phyloP scores from a whole-genome alignment of 2,329 filamentous ascomycete species.

The Dothiorella sarmentorum region DNA sequence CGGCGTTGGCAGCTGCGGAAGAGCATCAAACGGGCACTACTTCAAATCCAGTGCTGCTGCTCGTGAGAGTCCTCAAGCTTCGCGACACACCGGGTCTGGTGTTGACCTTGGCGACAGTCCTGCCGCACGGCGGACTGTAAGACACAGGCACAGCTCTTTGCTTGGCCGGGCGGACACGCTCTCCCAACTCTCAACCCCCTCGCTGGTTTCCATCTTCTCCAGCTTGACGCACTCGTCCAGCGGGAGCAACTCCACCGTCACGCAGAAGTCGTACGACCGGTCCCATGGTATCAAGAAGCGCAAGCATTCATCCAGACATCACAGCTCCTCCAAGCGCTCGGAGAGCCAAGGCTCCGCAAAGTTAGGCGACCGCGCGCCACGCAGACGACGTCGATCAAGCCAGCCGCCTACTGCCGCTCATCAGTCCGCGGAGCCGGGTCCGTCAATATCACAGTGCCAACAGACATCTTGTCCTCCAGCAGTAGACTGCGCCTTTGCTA shows the following conservation, averaged over 20 bases:
- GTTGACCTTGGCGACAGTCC: not conserved
- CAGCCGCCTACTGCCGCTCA: slow-evolving; percentile 2
- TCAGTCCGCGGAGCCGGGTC: slow-evolving; percentile 23
- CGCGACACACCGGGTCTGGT: slow-evolving; percentile 4
- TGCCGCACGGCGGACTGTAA: not conserved
- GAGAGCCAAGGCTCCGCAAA: slow-evolving; percentile 15
- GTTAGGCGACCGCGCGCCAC: slow-evolving; percentile 8
- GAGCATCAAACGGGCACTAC: not conserved
- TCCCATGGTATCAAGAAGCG: slow-evolving; percentile 24
- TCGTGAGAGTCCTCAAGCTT: not conserved
- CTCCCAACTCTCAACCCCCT: slow-evolving; percentile 37
- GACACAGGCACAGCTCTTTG: slow-evolving; percentile 32
- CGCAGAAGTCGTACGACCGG: slow-evolving; percentile 39
- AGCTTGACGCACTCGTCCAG: slow-evolving; percentile 41
- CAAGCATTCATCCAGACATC: slow-evolving; percentile 20
- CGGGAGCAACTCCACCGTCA: slow-evolving; percentile 47
- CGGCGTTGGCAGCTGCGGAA: not conserved
- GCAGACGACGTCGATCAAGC: slow-evolving; percentile 4
- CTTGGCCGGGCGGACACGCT: slow-evolving; percentile 32
- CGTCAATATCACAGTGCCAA: not conserved
- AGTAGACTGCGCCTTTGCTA: slow-evolving; percentile 4
- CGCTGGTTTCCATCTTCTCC: slow-evolving; percentile 42
- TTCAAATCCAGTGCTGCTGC: not conserved
- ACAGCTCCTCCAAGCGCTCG: slow-evolving; percentile 18
- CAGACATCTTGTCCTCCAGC: slow-evolving; percentile 2